Evolutionary conservation across 2,329 filamentous ascomycete genomes (phyloP).

Genomic region (Colletotrichum eremochloae): DNA sequence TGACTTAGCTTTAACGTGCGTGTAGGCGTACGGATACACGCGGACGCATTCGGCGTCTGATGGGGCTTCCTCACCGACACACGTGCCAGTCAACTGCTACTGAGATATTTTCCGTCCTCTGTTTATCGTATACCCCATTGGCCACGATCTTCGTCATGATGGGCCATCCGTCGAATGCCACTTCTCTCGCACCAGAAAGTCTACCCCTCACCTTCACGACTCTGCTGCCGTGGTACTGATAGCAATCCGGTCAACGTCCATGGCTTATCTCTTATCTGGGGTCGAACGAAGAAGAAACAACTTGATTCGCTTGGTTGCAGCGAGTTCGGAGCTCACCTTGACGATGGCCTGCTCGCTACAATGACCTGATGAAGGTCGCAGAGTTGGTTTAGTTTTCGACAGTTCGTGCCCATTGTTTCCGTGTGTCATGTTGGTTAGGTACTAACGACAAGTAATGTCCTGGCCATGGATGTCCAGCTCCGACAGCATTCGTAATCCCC

Average conservation of each 20-base stretch:
- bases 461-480: background rate
- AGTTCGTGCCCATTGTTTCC: background rate
- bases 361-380: background rate
- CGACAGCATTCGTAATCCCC: background rate
- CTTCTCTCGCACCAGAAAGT: constrained; percentile 19
- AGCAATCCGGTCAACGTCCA: background rate
- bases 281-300: background rate
- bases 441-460: background rate
- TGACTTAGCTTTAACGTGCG: constrained; percentile 1
- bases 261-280: background rate
- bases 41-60: constrained; percentile 7
- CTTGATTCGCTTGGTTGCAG: background rate
- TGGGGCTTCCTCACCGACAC: constrained; percentile 22
- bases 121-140: constrained; percentile 10
- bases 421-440: background rate
- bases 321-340: background rate
- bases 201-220: constrained; percentile 2
- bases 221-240: background rate
- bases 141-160: constrained; percentile 4
- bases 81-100: constrained; percentile 15
- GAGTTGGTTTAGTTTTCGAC: background rate
- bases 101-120: background rate
- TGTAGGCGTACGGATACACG: background rate
- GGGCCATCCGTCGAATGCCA: constrained; percentile 22
- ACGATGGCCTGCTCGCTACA: background rate